Percentiles rank a stretch among this genome's conserved stretches.
Evolutionary conservation across 2,329 filamentous ascomycete species (phyloP).

Genomic region (Celoporthe dispersa): DNA sequence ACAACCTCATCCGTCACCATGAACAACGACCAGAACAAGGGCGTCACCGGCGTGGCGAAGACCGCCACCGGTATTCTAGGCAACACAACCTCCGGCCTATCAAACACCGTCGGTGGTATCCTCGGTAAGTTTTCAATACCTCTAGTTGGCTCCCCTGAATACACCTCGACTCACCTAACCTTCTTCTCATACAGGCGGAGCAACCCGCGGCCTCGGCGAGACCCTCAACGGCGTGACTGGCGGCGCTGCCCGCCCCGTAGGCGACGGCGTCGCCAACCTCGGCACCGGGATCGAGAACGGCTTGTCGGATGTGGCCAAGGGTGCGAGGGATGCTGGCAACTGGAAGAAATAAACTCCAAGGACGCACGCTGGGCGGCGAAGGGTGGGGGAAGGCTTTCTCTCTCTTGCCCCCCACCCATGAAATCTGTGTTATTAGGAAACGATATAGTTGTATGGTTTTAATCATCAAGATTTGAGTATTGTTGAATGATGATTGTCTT

Average conservation of each 20-base stretch:
- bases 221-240: conserved; percentile 60
- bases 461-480: not conserved
- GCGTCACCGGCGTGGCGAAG: conserved; percentile 35
- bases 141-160: too few species aligned
- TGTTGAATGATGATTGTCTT: not conserved
- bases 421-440: not conserved
- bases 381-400: not conserved
- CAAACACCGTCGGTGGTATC: conserved; percentile 40
- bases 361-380: not conserved
- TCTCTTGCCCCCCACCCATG: too few species aligned
- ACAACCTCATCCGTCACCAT: conserved; percentile 21
- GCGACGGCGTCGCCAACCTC: conserved; percentile 57
- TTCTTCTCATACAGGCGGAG: conserved; percentile 47
- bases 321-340: conserved; percentile 61
- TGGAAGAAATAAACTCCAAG: conserved; percentile 48
- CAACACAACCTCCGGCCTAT: conserved; percentile 38
- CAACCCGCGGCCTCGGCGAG: conserved; percentile 60
- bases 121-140: conserved; percentile 29
- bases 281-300: conserved; percentile 59
- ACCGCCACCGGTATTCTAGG: conserved; percentile 38
- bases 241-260: conserved; percentile 57
- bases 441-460: not conserved
- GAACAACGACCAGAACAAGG: conserved; percentile 35
- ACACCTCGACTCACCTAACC: not conserved
- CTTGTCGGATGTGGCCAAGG: conserved; percentile 52